Base-by-base conservation (phyloP, 2,329 filamentous ascomycete species). In the Venturia aucupariae region DNA sequence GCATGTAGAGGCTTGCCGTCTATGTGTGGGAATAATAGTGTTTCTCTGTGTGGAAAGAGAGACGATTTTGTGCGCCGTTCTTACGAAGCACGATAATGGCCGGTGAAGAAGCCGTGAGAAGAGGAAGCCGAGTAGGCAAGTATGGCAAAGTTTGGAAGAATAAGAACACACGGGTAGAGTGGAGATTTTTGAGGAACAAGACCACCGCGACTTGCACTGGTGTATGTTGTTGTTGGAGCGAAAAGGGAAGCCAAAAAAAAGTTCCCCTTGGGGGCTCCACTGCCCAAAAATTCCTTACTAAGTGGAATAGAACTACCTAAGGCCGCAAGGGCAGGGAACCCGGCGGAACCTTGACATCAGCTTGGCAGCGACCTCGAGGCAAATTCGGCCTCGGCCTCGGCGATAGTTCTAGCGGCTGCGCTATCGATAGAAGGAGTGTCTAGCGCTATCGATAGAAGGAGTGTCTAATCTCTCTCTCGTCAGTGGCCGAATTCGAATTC, bases 1-100 rank as follows among this genome's bases (percentile, higher is more conserved):
- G 79, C 79, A 81, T 81, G 22, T 39, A 63, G 3, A 42, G 38
- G 59, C 11, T 41, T 42, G n/a, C 59, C 51, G 51, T 32, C 51
- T 57, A 11, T n/a, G 27, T 57, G 51, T 57, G 30, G 11, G 22
- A 19, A 35, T n/a, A n/a, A 54, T 54, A 19, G 2, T n/a, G 27
- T 22, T 11, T 4, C 30, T n/a, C 30, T 32, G 5, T 35, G 13
- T 15, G 30, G 13, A 11, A 38, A 27, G 46, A 15, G 22, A 27
- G 46, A 27, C 22, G 46, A 27, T 27, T 27, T 35, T 57, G 51
- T 35, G 51, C 30, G 51, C 8, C 35, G 27, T 35, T 32, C 51
- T 32, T 5, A n/a, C 15, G 30, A 57, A 57, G 51, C 51, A 57
- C 51, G 30, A 35, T 11, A 57, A n/a, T 32, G 15, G 51, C 51